A percentile compares a stretch with the other conserved stretches of the same genome.
phyloP scores from a whole-genome alignment of 192 early-diverging fungal genomes.

The Paraglomus brasilianum region DNA sequence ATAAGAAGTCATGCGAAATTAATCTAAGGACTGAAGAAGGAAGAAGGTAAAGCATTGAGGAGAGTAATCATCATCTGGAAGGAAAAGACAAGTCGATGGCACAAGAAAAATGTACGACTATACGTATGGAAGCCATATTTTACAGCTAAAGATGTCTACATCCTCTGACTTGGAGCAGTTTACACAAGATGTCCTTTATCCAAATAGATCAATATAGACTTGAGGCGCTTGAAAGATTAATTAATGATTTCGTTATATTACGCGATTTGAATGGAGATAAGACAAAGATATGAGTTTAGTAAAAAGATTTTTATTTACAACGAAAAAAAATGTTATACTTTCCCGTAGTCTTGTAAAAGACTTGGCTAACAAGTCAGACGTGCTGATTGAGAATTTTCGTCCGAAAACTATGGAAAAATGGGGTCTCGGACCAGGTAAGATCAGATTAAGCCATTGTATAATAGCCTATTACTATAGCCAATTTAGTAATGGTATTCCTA shows the following conservation, averaged over 20 bases:
- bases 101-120: too few species aligned
- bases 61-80: neutral
- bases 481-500: neutral
- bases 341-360: conserved; percentile 4
- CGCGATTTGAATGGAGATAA: too few species aligned
- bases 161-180: too few species aligned
- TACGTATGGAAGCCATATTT: too few species aligned
- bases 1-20: conserved; percentile 50
- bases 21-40: conserved; percentile 45
- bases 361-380: conserved; percentile 38
- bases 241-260: too few species aligned
- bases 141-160: too few species aligned
- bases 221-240: too few species aligned
- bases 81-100: neutral
- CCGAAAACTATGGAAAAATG: conserved; percentile 58
- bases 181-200: too few species aligned
- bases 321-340: neutral
- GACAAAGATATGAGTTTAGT: too few species aligned
- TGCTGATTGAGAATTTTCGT: conserved; percentile 54
- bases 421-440: conserved; percentile 50
- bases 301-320: too few species aligned
- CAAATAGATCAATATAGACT: too few species aligned
- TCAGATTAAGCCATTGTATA: neutral
- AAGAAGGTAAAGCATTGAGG: conserved; percentile 34
- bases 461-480: neutral